Base-by-base conservation (phyloP, 2,329 filamentous ascomycete species). In the Xylariaceae sp. region DNA sequence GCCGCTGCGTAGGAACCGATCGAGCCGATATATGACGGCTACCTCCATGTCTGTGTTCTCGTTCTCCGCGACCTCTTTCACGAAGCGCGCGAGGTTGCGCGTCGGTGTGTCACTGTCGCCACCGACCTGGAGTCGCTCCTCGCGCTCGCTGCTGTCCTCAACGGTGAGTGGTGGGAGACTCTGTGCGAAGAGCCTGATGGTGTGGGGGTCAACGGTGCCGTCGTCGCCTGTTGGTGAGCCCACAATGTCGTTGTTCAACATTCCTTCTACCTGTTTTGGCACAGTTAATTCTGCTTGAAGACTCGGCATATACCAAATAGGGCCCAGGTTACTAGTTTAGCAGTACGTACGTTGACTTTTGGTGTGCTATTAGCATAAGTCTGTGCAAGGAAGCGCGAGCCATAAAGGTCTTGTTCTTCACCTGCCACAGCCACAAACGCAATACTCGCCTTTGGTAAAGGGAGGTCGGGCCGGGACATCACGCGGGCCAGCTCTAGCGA, bases 161-260 rank as follows among this genome's bases (percentile, higher is more conserved):
- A 72, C 74, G 2, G 3, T 26, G 5, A 67, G 55, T 2, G 69
- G 68, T 41, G 72, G 77, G 8, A 72, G 72, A 22, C 75, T 76
- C 67, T 76, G 77, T 53, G 70, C 77, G 66, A 83, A 83, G 13
- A 79, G 69, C n/a, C 80, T 77, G 57, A 83, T 72, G 5, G 77
- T 79, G 61, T 74, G 72, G 15, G 73, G 77, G 59, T 79, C 73
- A 50, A 69, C 67, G 42, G 71, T 68, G 18, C 74, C 76, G 16
- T 72, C 71, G 51, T 76, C 73, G 8, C 73, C 76, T 1, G 68
- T 73, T 1, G 74, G 71, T 5, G 73, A 78, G 34, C 80, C 80
- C 5, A 83, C 75, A 52, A 82, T 81, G 65, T 83, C 80, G 68
- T 79, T 77, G 58, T 77, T 83, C 51, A 80, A 73, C 72, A 81